Evolutionary conservation across 2,329 filamentous ascomycete species (phyloP).

Genomic region (Kalmusia sp.): DNA sequence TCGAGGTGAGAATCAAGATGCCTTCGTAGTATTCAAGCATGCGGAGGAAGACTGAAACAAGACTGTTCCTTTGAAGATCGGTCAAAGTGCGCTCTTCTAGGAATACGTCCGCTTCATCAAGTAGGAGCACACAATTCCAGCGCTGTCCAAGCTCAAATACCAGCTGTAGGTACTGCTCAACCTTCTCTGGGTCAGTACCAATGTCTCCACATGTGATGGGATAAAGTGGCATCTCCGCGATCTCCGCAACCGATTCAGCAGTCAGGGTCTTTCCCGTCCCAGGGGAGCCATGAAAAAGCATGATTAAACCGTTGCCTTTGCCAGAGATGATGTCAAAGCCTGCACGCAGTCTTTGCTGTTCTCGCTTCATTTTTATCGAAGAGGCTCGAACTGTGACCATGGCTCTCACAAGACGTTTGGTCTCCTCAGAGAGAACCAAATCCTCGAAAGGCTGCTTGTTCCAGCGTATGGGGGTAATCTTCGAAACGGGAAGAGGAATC

Average conservation of each 20-base stretch:
- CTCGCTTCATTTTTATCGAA: conserved; percentile 59
- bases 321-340: conserved; percentile 52
- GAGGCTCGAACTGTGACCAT: too few relatives aligned
- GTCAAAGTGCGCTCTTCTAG: conserved; percentile 16
- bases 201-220: conserved; percentile 57
- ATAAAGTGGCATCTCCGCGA: conserved; percentile 57
- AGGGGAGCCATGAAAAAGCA: conserved; percentile 49
- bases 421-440: too few relatives aligned
- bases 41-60: conserved; percentile 36
- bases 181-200: conserved; percentile 47
- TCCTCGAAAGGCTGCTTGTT: too few relatives aligned
- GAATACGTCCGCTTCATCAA: conserved; percentile 56
- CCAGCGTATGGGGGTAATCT: too few relatives aligned
- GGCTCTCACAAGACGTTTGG: too few relatives aligned
- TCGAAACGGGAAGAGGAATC: too few relatives aligned
- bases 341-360: conserved; percentile 60
- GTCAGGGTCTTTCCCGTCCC: conserved; percentile 60
- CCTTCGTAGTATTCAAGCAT: conserved; percentile 50
- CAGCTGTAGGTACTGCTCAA: conserved; percentile 52
- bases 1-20: conserved; percentile 52
- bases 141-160: conserved; percentile 54
- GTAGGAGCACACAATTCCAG: conserved; percentile 58
- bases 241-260: conserved; percentile 63
- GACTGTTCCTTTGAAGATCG: conserved; percentile 23
- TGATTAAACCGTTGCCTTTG: conserved; percentile 16